Evolutionary conservation across 2,329 filamentous ascomycete species (phyloP).

Genomic region (Penicillium expansum): DNA sequence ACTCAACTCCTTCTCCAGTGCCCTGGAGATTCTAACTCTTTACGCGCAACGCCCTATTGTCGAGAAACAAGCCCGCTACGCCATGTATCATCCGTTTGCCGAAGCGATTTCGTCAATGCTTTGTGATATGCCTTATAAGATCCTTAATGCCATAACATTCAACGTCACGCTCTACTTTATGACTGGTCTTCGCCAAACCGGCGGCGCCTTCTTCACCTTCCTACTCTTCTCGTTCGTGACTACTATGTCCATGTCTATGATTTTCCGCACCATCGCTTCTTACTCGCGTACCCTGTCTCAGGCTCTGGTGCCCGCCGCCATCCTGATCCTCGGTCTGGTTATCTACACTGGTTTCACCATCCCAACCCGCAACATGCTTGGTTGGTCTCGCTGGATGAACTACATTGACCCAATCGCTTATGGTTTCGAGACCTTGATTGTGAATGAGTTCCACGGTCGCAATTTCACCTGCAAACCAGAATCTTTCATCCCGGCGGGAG

Average conservation of each 20-base stretch:
- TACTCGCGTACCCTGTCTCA: constrained; percentile 65
- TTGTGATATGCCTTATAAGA: constrained; percentile 67
- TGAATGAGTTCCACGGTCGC: constrained; percentile 71
- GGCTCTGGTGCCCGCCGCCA: constrained; percentile 12
- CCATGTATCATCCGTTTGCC: constrained; percentile 28
- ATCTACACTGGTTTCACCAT: constrained; percentile 11
- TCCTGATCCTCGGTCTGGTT: constrained; percentile 5
- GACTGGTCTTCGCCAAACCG: constrained; percentile 71
- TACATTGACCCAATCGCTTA: constrained; percentile 10
- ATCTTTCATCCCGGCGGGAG: constrained; percentile 43
- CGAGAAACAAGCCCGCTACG: constrained; percentile 29
- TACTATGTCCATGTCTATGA: constrained; percentile 77
- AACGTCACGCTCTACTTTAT: constrained; percentile 84
- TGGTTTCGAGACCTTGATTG: constrained; percentile 7
- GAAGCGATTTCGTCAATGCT: constrained; percentile 16
- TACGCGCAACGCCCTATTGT: constrained; percentile 22
- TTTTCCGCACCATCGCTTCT: constrained; percentile 76
- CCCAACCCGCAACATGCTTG: constrained; percentile 8
- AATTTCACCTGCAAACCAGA: constrained; percentile 49
- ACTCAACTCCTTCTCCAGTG: constrained; percentile 78
- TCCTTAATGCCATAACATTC: constrained; percentile 71
- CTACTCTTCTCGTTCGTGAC: constrained; percentile 70
- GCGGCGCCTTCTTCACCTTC: constrained; percentile 82
- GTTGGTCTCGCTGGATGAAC: constrained; percentile 11
- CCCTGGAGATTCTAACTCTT: constrained; percentile 56